Conservation (phyloP, 163 green algal species). For the Dunaliella salina region DNA sequence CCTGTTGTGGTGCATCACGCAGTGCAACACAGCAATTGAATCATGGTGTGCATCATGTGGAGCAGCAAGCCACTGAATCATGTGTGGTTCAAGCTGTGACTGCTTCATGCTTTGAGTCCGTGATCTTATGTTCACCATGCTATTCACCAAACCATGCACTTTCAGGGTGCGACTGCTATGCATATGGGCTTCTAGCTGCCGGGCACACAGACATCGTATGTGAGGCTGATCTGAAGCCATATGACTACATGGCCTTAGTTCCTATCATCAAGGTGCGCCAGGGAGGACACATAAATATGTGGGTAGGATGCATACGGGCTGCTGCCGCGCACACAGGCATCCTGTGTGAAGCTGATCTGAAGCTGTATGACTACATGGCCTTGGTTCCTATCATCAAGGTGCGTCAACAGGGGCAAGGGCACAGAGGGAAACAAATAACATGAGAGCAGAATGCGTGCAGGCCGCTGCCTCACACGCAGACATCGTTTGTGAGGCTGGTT, state of each 20-base stretch:
- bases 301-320: conserved; percentile 82
- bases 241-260: conserved; percentile 97
- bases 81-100: too few relatives aligned
- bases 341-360: conserved; percentile 91
- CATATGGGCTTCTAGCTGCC: conserved; percentile 89
- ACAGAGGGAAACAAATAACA: neutral
- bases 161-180: conserved; percentile 93
- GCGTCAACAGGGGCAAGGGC: neutral
- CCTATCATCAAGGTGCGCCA: conserved; percentile 73
- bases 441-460: neutral
- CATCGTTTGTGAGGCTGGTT: conserved; percentile 89
- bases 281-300: neutral
- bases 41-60: too few relatives aligned
- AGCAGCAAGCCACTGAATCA: too few relatives aligned
- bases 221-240: conserved; percentile 94
- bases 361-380: conserved; percentile 98
- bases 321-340: conserved; percentile 80
- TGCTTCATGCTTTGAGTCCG: too few relatives aligned
- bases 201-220: conserved; percentile 86
- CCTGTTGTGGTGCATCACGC: too few relatives aligned
- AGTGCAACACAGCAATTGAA: too few relatives aligned
- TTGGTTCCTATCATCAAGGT: conserved; percentile 88
- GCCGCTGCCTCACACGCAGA: conserved; percentile 75
- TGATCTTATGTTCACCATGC: too few relatives aligned
- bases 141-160: too few relatives aligned